Conservation (phyloP, 2,329 filamentous ascomycete genomes). For the Pyricularia grisea region DNA sequence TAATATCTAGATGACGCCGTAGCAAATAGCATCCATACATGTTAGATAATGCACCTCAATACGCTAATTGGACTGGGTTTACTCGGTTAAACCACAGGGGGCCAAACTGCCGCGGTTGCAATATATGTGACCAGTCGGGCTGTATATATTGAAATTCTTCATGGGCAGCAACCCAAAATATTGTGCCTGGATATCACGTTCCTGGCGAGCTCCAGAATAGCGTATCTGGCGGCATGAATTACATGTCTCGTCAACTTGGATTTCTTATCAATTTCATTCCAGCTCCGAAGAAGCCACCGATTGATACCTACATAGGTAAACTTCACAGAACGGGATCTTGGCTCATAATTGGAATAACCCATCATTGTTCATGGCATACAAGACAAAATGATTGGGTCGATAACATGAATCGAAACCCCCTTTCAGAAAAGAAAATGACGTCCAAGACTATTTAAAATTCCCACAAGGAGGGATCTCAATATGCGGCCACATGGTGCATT, state of each 20-base stretch:
- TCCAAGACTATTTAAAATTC: neutral
- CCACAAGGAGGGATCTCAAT: neutral
- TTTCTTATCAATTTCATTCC: neutral
- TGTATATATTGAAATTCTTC: neutral
- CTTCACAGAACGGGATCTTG: neutral
- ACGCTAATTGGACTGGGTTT: neutral
- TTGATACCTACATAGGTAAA: neutral
- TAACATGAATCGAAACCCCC: neutral
- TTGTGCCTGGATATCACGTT: neutral
- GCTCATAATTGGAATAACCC: neutral
- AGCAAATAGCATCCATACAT: neutral
- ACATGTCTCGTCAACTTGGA: neutral
- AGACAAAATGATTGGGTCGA: neutral
- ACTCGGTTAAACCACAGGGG: neutral
- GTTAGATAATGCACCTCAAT: neutral
- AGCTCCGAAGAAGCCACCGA: neutral
- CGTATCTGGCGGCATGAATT: neutral
- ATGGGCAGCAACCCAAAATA: neutral
- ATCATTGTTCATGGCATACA: neutral
- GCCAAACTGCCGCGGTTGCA: neutral
- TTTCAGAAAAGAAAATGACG: neutral
- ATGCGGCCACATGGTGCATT: neutral
- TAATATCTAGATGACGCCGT: neutral
- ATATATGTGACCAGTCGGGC: neutral
- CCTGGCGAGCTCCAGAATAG: neutral